A percentile compares a stretch with the other conserved stretches of the same genome.
These are phyloP conservation scores for Myxozyma vanderwaltii DNA, from an alignment of 805 yeast species.

Conservation along the genomic window DNA sequence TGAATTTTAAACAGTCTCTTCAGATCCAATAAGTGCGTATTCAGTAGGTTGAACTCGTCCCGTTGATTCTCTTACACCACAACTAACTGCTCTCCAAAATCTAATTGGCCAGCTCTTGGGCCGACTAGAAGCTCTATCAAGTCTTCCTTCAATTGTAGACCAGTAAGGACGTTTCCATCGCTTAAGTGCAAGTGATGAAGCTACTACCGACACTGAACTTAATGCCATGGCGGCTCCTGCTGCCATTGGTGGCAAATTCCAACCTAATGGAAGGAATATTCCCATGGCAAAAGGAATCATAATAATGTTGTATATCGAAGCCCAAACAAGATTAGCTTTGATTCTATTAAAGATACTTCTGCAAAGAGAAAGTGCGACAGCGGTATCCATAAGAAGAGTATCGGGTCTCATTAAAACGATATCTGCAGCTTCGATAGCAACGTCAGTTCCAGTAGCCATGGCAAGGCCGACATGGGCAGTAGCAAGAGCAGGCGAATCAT, in stretches of 20 bases:
- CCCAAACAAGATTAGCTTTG: constrained; percentile 82
- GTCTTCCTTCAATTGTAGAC: constrained; percentile 25
- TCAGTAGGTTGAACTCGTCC: not conserved
- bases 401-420: constrained; percentile 63
- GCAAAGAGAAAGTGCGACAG: constrained; percentile 66
- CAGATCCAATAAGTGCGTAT: constrained; percentile 5
- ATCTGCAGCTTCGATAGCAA: constrained; percentile 97
- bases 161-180: constrained; percentile 47
- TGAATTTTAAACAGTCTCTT: not conserved
- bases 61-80: not conserved
- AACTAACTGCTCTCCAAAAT: not conserved
- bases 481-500: constrained; percentile 95
- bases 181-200: constrained; percentile 74
- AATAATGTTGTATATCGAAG: constrained; percentile 75
- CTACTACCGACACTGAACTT: constrained; percentile 85
- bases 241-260: constrained; percentile 76
- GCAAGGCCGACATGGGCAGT: constrained; percentile 89
- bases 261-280: constrained; percentile 71
- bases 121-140: constrained; percentile 2
- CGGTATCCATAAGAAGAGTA: constrained; percentile 43
- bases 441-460: constrained; percentile 88
- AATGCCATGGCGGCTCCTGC: constrained; percentile 95
- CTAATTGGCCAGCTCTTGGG: not conserved
- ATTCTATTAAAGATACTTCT: constrained; percentile 70
- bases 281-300: constrained; percentile 99